phyloP scores from a whole-genome alignment of 306 rosid genomes.

The Lathyrus sativus region DNA sequence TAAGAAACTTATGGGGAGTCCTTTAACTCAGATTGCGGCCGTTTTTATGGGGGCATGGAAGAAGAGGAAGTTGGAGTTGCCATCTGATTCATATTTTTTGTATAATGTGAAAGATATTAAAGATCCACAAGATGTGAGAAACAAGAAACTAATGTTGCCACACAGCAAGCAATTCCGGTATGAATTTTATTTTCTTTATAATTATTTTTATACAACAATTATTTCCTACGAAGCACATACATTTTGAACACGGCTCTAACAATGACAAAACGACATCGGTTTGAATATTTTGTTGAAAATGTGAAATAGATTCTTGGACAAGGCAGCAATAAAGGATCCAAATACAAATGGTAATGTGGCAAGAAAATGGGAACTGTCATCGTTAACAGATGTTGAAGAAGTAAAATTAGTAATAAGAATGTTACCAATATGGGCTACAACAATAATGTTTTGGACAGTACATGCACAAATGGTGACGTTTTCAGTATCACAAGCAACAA shows the following conservation, averaged over 20 bases:
- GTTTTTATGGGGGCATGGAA: constrained; percentile 71
- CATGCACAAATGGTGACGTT: constrained; percentile 88
- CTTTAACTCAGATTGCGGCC: constrained; percentile 70
- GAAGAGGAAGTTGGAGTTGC: constrained; percentile 60
- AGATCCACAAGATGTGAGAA: constrained; percentile 20
- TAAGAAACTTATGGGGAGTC: constrained; percentile 77
- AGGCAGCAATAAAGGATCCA: constrained; percentile 67
- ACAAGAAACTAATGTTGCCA: constrained; percentile 64
- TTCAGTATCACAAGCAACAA: constrained; percentile 78
- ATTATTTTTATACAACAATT: not conserved
- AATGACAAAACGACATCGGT: too few relatives aligned
- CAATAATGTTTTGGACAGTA: constrained; percentile 77
- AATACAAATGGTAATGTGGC: constrained; percentile 6
- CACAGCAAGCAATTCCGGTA: constrained; percentile 73
- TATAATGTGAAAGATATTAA: constrained; percentile 52
- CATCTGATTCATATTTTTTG: constrained; percentile 53
- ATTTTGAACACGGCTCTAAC: too few relatives aligned
- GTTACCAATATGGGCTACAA: constrained; percentile 91
- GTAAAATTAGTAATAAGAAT: constrained; percentile 65
- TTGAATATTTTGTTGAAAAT: not conserved
- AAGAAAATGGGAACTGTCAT: constrained; percentile 66
- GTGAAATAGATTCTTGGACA: constrained; percentile 69
- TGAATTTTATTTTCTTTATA: not conserved
- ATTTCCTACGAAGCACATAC: too few relatives aligned
- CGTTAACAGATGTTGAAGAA: constrained; percentile 83